Base-by-base conservation (phyloP, 1,284 basidiomycete species). In the Malassezia dermatis region DNA sequence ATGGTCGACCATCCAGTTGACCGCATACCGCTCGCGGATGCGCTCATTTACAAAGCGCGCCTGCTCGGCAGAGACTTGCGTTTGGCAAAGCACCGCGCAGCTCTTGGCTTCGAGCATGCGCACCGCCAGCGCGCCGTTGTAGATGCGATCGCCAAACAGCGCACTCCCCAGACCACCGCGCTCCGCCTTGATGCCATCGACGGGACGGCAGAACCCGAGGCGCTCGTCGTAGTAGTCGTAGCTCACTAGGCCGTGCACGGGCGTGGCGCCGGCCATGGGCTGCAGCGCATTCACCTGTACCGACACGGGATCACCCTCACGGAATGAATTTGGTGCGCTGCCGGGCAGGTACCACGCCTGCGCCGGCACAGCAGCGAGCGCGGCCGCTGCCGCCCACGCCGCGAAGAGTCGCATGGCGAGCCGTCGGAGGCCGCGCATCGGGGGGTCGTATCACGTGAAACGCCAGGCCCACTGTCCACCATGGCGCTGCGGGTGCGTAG, bases 1-100 rank as follows among this genome's bases (percentile, higher is more conserved):
- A 3, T 91, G 91, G 68, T 96, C 91, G 42, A 96, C 80, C 52
- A 96, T 83, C 84, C 90, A 93, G 71, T 95, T 95, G 60, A 95
- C 78, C 0, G 89, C 88, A 71, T 95, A 96, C 70, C 90, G 86
- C 73, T 95, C 89, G 43, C 81, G 80, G 72, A 96, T 93, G 48
- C 89, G 84, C 56, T 86, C 84, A 67, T 94, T 94, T 74, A 96
- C 85, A 75, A 94, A 94, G 60, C 81, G 83, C 17, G 86, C 84
- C 62, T 93, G 85, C 56, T 86, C 81, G 17, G 78, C 78, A 0
- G 83, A 80, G 12, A 94, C 80, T 24, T 78, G 77, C 10, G 79
- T 75, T 24, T 77, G 79, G 75, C 93, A 96, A 3, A 96, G 80
- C 11, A 80, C 81, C 64, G 81, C 80, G 73, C 93, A 98, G 2